Evolutionary conservation across 805 yeast species (phyloP).

Genomic region (Cyberlindnera petersonii): DNA sequence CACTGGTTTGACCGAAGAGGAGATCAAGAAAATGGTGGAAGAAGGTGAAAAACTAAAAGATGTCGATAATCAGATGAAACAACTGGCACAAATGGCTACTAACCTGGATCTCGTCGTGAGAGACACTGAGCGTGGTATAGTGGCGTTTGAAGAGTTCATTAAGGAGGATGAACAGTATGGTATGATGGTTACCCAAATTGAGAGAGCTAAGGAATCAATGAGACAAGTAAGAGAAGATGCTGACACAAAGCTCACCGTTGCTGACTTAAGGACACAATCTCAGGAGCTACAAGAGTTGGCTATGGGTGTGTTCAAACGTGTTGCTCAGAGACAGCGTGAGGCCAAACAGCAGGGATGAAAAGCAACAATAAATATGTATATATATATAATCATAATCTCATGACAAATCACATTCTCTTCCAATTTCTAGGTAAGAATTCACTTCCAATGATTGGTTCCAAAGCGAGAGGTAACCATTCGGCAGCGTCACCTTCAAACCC

Average conservation of each 20-base stretch:
- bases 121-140: constrained; percentile 84
- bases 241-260: constrained; percentile 53
- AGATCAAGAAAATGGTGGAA: constrained; percentile 56
- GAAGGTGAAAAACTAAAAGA: constrained; percentile 64
- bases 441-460: constrained; percentile 46
- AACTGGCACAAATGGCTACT: constrained; percentile 68
- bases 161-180: constrained; percentile 50
- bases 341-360: not conserved
- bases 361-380: not conserved
- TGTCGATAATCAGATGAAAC: constrained; percentile 54
- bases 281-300: constrained; percentile 74
- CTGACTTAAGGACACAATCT: constrained; percentile 64
- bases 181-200: constrained; percentile 40
- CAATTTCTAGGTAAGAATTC: constrained; percentile 28
- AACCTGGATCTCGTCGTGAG: constrained; percentile 74
- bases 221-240: constrained; percentile 62
- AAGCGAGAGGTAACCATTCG: constrained; percentile 59
- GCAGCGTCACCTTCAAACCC: constrained; percentile 81
- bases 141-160: constrained; percentile 54
- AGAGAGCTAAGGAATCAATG: constrained; percentile 59
- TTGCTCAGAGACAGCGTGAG: constrained; percentile 19
- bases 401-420: constrained; percentile 17
- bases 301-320: constrained; percentile 63
- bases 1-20: constrained; percentile 65
- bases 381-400: not conserved